A percentile compares a stretch with the other conserved stretches of the same genome.
phyloP scores from a whole-genome alignment of 768 basidiomycete genomes.

The Rhizopogon vulgaris region DNA sequence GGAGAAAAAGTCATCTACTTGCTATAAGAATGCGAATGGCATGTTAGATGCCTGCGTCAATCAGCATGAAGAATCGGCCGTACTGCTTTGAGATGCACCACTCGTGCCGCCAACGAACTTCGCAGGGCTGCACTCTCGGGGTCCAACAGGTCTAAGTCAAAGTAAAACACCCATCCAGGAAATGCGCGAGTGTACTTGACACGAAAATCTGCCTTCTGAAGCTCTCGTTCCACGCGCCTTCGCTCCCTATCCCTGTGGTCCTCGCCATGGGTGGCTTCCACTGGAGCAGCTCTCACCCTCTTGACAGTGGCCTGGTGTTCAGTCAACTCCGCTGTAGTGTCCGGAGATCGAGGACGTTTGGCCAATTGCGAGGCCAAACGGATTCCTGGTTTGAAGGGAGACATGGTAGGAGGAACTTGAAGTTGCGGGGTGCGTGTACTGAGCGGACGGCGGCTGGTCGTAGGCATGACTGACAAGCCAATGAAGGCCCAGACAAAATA shows the following conservation, averaged over 20 bases:
- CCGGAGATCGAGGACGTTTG: conserved; percentile 50
- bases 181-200: conserved; percentile 83
- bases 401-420: conserved; percentile 27
- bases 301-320: conserved; percentile 28
- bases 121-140: conserved; percentile 29
- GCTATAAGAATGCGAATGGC: conserved; percentile 36
- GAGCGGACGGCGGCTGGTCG: conserved; percentile 42
- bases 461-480: conserved; percentile 31
- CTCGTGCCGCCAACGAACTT: conserved; percentile 44
- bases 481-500: not conserved
- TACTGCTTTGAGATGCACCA: conserved; percentile 73
- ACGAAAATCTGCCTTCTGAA: conserved; percentile 65
- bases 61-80: conserved; percentile 25
- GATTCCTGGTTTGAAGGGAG: conserved; percentile 27
- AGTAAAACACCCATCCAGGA: conserved; percentile 78
- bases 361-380: conserved; percentile 26
- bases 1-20: conserved; percentile 85
- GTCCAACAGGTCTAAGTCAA: conserved; percentile 57
- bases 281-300: conserved; percentile 34
- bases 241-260: conserved; percentile 42
- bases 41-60: not conserved
- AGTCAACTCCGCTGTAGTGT: conserved; percentile 30
- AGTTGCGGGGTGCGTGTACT: conserved; percentile 31
- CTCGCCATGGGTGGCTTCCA: conserved; percentile 26
- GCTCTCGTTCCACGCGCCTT: conserved; percentile 45